Conservation (phyloP, 2,329 filamentous ascomycete species). For the Scedosporium dehoogii region DNA sequence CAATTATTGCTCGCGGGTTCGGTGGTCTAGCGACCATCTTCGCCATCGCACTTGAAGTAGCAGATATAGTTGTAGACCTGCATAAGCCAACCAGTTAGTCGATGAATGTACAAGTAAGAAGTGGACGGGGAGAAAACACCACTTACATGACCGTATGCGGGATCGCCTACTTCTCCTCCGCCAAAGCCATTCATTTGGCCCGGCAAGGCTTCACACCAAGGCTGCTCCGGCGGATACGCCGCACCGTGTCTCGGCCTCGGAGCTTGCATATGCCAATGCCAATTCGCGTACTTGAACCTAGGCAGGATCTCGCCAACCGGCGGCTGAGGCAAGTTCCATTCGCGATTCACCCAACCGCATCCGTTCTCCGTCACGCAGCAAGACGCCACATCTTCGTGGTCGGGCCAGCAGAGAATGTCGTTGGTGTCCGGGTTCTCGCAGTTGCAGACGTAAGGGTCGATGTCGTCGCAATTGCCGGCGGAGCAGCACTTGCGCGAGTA, state of each 20-base stretch:
- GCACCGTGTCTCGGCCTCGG: too few relatives aligned
- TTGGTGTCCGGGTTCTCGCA: background rate
- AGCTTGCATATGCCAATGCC: too few relatives aligned
- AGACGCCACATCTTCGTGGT: background rate
- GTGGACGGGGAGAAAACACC: background rate
- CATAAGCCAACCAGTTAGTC: too few relatives aligned
- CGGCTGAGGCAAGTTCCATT: background rate
- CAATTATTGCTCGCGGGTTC: too few relatives aligned
- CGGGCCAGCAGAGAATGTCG: background rate
- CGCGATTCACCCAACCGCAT: background rate
- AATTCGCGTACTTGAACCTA: background rate
- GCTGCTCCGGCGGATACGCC: too few relatives aligned
- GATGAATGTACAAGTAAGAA: background rate
- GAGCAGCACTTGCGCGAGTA: background rate
- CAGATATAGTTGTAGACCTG: too few relatives aligned
- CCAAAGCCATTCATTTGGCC: background rate
- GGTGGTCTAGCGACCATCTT: too few relatives aligned
- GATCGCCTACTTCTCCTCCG: background rate
- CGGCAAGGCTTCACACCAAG: too few relatives aligned
- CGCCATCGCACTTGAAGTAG: too few relatives aligned
- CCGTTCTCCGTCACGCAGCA: background rate
- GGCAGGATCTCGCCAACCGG: background rate
- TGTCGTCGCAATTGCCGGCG: background rate
- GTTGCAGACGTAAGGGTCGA: background rate
- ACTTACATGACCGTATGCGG: background rate